These are phyloP conservation scores for Calonectria pseudoturangicola DNA, from an alignment of 2,329 filamentous ascomycete genomes.

Conservation along the genomic window DNA sequence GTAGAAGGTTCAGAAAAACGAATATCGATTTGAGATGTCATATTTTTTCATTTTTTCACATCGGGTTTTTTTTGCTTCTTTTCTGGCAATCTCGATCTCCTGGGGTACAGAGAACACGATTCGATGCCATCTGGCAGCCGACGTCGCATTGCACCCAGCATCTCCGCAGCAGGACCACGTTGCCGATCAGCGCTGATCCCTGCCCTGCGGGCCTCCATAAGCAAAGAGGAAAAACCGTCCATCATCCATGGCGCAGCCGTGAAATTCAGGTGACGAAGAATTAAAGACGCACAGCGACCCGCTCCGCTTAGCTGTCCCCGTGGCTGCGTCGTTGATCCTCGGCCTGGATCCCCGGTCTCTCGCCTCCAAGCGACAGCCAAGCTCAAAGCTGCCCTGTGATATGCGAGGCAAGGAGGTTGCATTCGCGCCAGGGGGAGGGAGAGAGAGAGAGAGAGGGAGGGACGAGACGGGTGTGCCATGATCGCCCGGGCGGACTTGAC, in stretches of 20 bases:
- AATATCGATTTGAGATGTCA: not conserved
- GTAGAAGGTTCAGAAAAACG: not conserved
- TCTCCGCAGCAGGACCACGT: not conserved
- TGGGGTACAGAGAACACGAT: slow-evolving; percentile 30
- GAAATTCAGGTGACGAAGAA: not conserved
- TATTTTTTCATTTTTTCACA: not conserved
- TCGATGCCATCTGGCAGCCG: slow-evolving; percentile 30
- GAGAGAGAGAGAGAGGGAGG: not conserved
- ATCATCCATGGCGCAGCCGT: not conserved
- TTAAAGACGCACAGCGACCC: not conserved
- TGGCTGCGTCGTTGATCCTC: not conserved
- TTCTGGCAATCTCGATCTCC: slow-evolving; percentile 27
- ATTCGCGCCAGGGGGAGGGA: not conserved
- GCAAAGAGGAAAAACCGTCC: not conserved
- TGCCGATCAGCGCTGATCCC: slow-evolving; percentile 17
- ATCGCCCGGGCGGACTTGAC: slow-evolving; percentile 19
- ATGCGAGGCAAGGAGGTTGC: not conserved
- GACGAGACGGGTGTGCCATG: not conserved
- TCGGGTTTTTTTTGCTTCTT: slow-evolving; percentile 11
- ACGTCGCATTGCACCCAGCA: slow-evolving; percentile 17
- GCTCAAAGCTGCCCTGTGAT: not conserved
- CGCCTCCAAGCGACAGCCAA: not conserved
- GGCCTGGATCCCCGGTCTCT: not conserved
- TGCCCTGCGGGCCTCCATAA: not conserved
- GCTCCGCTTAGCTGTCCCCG: slow-evolving; percentile 1